Evolutionary conservation across 2,329 filamentous ascomycete genomes (phyloP).

Genomic region (Aspergillus ochraceus): DNA sequence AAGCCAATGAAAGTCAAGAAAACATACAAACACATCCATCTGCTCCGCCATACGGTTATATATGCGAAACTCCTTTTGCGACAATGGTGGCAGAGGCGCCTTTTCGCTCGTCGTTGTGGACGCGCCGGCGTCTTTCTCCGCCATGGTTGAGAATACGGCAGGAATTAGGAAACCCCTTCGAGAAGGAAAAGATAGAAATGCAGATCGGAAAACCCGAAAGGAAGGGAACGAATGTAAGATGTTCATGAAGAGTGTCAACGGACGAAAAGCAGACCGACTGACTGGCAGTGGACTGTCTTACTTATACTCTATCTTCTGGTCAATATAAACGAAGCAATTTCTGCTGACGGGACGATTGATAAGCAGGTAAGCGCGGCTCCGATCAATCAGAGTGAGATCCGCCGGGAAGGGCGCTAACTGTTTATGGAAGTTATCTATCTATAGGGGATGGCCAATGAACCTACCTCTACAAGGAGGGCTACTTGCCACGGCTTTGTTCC

Average conservation of each 20-base stretch:
- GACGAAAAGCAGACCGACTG: too few species aligned
- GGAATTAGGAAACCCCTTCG: background rate
- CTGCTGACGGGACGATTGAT: too few species aligned
- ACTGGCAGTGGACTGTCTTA: too few species aligned
- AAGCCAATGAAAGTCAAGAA: too few species aligned
- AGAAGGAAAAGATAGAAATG: background rate
- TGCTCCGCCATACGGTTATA: conserved; percentile 74
- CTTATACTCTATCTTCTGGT: too few species aligned
- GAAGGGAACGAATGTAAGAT: background rate
- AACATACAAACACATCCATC: conserved; percentile 70
- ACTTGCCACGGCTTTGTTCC: too few species aligned
- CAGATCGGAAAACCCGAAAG: background rate
- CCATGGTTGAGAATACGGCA: background rate
- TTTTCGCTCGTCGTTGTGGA: background rate
- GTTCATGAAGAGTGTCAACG: background rate
- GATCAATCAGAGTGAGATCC: background rate
- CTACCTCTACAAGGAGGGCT: too few species aligned
- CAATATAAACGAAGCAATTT: too few species aligned
- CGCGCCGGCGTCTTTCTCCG: background rate
- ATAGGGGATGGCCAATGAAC: too few species aligned
- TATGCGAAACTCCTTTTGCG: conserved; percentile 63
- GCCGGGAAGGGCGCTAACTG: too few species aligned
- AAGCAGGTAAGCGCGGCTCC: too few species aligned
- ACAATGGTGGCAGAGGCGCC: conserved; percentile 55
- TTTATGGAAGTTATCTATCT: too few species aligned